Conservation (phyloP, 2,329 filamentous ascomycete genomes). For the Boeremia exigua region DNA sequence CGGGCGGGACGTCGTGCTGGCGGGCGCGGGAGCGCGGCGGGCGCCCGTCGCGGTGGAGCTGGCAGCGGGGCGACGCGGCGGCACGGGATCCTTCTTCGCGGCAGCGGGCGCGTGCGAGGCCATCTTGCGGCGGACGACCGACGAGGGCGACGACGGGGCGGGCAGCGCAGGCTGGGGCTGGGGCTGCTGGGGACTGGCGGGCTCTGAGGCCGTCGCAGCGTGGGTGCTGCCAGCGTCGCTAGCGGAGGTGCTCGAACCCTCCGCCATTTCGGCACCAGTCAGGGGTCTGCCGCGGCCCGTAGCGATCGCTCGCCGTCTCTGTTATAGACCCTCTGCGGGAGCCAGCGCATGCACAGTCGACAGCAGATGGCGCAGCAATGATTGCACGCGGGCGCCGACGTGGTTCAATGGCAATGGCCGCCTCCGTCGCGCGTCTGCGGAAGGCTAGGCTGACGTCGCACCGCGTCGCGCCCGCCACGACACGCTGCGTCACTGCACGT, state of each 20-base stretch:
- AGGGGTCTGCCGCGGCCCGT: no score
- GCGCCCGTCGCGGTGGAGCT: constrained; percentile 26
- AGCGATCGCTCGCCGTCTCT: no score
- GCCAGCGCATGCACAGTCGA: no score
- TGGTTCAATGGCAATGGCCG: no score
- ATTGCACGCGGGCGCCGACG: no score
- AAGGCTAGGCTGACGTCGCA: no score
- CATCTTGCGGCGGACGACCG: constrained; percentile 42
- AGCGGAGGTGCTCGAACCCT: neutral
- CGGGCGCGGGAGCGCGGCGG: constrained; percentile 27
- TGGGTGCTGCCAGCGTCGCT: neutral
- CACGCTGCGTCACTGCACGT: neutral
- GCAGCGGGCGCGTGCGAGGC: constrained; percentile 39
- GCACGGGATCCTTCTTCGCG: constrained; percentile 37
- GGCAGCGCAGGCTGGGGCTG: constrained; percentile 21
- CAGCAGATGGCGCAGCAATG: no score
- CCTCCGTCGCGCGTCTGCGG: no score
- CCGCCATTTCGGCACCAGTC: no score
- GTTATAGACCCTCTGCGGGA: no score
- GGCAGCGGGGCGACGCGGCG: constrained; percentile 36
- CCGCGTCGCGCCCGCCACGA: no score
- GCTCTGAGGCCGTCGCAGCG: neutral
- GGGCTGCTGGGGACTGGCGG: neutral
- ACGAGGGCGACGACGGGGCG: constrained; percentile 32
- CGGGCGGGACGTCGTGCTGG: constrained; percentile 34